These are phyloP conservation scores for Groenewaldozyma sp. DNA, from an alignment of 1,139 yeast species.

Conservation along the genomic window DNA sequence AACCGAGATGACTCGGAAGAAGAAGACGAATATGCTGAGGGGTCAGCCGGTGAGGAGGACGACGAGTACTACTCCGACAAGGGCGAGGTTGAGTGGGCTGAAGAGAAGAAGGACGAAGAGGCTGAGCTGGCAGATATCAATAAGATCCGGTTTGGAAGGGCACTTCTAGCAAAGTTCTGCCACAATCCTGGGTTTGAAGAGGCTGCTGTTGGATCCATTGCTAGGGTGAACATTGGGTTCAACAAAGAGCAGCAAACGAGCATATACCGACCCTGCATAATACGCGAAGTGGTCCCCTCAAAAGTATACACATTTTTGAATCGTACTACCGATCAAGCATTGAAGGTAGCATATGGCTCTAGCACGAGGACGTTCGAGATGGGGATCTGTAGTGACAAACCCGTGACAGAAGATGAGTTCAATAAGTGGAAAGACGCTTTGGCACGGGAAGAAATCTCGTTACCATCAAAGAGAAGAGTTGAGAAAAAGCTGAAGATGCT, in stretches of 20 bases:
- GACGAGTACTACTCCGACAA: slow-evolving; percentile 23
- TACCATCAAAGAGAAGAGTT: slow-evolving; percentile 62
- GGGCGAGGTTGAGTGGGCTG: slow-evolving; percentile 47
- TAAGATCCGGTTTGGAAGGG: slow-evolving; percentile 65
- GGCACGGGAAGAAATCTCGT: slow-evolving; percentile 45
- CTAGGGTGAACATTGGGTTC: slow-evolving; percentile 70
- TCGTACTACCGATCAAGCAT: slow-evolving; percentile 30
- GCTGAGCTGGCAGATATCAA: slow-evolving; percentile 54
- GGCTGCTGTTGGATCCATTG: slow-evolving; percentile 62
- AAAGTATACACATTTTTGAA: slow-evolving; percentile 45
- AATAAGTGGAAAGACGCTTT: slow-evolving; percentile 57
- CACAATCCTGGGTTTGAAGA: slow-evolving; percentile 75
- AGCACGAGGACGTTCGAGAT: slow-evolving; percentile 67
- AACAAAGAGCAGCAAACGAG: slow-evolving; percentile 54
- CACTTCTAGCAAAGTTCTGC: slow-evolving; percentile 62
- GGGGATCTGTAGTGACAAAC: slow-evolving; percentile 69
- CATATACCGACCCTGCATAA: slow-evolving; percentile 77
- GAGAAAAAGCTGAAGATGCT: slow-evolving; percentile 57
- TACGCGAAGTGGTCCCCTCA: slow-evolving; percentile 55
- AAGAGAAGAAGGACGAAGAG: slow-evolving; percentile 26
- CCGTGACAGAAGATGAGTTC: slow-evolving; percentile 61
- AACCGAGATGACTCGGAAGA: slow-evolving; percentile 24
- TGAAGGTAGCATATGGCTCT: slow-evolving; percentile 55
- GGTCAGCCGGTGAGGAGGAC: slow-evolving; percentile 13
- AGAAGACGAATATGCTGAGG: slow-evolving; percentile 30